Evolutionary conservation across 75 land plant species (phyloP).

Genomic region (Isoetes taiwanensis): DNA sequence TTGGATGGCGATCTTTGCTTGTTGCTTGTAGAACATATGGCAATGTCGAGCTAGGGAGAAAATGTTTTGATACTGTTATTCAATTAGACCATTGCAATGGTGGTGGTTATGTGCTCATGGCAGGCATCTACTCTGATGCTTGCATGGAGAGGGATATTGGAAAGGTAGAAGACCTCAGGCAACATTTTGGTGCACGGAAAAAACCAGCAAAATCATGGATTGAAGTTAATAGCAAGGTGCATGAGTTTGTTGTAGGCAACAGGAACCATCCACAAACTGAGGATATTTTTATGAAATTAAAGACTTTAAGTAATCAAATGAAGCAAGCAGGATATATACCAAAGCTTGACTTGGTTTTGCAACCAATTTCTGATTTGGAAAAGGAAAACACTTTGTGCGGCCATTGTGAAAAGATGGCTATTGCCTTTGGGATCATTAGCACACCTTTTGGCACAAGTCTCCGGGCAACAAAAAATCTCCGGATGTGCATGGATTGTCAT

Average conservation of each 20-base stretch:
- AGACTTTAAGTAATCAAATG: slow-evolving; percentile 25
- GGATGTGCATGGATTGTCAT: too few relatives aligned
- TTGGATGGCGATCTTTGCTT: not conserved
- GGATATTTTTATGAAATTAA: slow-evolving; percentile 25
- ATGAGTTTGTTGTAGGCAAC: slow-evolving; percentile 34
- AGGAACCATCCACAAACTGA: slow-evolving; percentile 21
- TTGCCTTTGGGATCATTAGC: too few relatives aligned
- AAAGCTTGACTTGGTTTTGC: not conserved
- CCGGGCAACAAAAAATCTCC: too few relatives aligned
- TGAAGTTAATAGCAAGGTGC: slow-evolving; percentile 30
- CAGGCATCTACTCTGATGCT: slow-evolving; percentile 16
- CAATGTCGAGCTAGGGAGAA: not conserved
- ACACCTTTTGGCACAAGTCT: too few relatives aligned
- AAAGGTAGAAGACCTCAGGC: slow-evolving; percentile 28
- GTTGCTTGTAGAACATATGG: not conserved
- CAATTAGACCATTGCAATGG: slow-evolving; percentile 1
- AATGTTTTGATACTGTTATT: slow-evolving; percentile 10
- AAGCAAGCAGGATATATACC: slow-evolving; percentile 21
- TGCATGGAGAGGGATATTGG: slow-evolving; percentile 9
- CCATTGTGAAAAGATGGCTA: too few relatives aligned
- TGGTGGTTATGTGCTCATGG: slow-evolving; percentile 10
- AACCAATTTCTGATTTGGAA: too few relatives aligned
- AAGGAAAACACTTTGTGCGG: too few relatives aligned
- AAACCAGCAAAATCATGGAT: slow-evolving; percentile 45
- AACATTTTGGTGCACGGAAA: slow-evolving; percentile 30